Percentiles rank a stretch among this genome's conserved stretches.
Conservation (phyloP, 1,284 basidiomycete genomes). For the Caloboletus inedulis region DNA sequence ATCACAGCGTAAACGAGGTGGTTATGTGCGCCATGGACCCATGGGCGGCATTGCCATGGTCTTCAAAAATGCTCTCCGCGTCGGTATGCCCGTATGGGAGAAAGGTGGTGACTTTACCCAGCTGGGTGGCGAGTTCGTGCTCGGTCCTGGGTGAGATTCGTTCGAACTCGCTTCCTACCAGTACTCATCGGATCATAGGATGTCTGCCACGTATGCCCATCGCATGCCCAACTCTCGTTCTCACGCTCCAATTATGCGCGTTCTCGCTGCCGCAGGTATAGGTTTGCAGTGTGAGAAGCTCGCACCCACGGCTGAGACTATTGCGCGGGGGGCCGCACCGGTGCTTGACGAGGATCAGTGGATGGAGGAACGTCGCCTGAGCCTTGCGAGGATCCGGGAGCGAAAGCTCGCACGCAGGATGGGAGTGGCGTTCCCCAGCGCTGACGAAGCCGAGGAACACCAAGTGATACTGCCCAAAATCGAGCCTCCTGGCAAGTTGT, state of each 20-base stretch:
- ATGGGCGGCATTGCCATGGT: constrained; percentile 69
- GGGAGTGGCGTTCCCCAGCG: constrained; percentile 25
- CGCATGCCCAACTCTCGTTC: constrained; percentile 69
- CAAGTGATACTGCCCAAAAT: constrained; percentile 23
- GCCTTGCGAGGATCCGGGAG: constrained; percentile 40
- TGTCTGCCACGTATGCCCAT: constrained; percentile 62
- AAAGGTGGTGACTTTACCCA: constrained; percentile 74
- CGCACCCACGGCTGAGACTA: constrained; percentile 1
- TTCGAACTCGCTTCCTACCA: constrained; percentile 7
- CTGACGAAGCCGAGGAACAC: constrained; percentile 11
- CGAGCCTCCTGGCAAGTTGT: constrained; percentile 26
- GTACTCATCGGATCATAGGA: constrained; percentile 33
- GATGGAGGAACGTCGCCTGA: constrained; percentile 44
- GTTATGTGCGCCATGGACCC: constrained; percentile 64
- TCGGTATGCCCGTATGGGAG: constrained; percentile 76
- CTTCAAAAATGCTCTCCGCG: constrained; percentile 60
- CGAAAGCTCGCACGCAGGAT: constrained; percentile 34
- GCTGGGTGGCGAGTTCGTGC: constrained; percentile 86
- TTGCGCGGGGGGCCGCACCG: constrained; percentile 16
- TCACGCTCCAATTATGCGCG: constrained; percentile 65
- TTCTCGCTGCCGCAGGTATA: constrained; percentile 62
- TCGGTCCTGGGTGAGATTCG: constrained; percentile 65
- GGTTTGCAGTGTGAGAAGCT: constrained; percentile 26
- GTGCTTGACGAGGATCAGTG: constrained; percentile 40
- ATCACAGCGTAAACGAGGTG: constrained; percentile 40